Evolutionary conservation across 78 protist genomes (phyloP).

Genomic region (Dictyostelium brefeldianum): DNA sequence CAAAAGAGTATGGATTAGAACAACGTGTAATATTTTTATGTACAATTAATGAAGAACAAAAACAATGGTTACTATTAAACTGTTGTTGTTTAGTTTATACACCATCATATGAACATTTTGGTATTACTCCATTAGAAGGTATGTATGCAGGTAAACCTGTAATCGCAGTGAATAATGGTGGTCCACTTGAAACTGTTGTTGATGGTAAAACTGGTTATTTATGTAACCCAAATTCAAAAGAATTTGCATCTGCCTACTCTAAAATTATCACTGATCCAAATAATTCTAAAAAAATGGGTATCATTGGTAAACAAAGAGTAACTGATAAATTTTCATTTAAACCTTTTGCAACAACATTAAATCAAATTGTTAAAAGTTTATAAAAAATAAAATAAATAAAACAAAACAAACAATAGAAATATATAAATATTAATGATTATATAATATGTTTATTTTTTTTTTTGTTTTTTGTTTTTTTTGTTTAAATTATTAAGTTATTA

Average conservation of each 20-base stretch:
- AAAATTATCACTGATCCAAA: slow-evolving; percentile 8
- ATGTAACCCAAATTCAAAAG: slow-evolving; percentile 33
- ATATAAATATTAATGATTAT: too few relatives aligned
- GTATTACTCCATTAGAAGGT: slow-evolving; percentile 99
- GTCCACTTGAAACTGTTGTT: slow-evolving; percentile 94
- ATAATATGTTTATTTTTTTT: background rate
- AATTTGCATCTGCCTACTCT: slow-evolving; percentile 18
- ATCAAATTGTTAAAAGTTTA: slow-evolving; percentile 12
- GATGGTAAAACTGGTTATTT: slow-evolving; percentile 87
- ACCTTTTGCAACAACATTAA: slow-evolving; percentile 25
- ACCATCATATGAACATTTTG: slow-evolving; percentile 98
- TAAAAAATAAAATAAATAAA: background rate
- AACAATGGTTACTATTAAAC: slow-evolving; percentile 68
- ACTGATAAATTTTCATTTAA: slow-evolving; percentile 36
- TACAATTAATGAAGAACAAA: slow-evolving; percentile 67
- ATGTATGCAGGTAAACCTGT: slow-evolving; percentile 85
- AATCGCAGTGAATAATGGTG: slow-evolving; percentile 94
- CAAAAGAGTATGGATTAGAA: slow-evolving; percentile 22
- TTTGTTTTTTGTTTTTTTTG: background rate
- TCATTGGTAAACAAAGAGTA: slow-evolving; percentile 53
- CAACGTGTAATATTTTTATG: slow-evolving; percentile 47
- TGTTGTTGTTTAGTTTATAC: slow-evolving; percentile 94
- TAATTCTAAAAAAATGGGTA: slow-evolving; percentile 33
- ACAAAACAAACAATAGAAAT: background rate
- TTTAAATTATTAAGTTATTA: background rate